These are phyloP conservation scores for Chamaenerion angustifolium DNA, from an alignment of 345 rosid species.

Conservation along the genomic window DNA sequence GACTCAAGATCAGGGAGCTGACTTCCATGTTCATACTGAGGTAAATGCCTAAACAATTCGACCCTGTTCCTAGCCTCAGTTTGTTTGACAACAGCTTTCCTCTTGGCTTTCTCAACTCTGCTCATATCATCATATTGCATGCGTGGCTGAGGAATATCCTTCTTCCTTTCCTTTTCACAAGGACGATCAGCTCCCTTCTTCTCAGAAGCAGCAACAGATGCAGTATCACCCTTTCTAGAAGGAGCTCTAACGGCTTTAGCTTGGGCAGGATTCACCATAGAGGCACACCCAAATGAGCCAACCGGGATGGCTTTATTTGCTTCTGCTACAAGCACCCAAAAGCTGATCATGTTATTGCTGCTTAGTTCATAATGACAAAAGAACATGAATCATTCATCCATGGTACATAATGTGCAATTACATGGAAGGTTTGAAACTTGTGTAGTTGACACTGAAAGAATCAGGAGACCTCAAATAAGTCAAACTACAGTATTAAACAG, in stretches of 20 bases:
- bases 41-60: slow-evolving; percentile 92
- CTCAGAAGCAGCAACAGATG: slow-evolving; percentile 41
- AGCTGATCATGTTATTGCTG: neutral
- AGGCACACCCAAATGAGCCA: neutral
- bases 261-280: slow-evolving; percentile 5
- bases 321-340: neutral
- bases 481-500: no score
- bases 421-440: no score
- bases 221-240: slow-evolving; percentile 45
- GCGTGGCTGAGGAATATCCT: slow-evolving; percentile 90
- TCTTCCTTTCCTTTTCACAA: slow-evolving; percentile 78
- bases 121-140: slow-evolving; percentile 88
- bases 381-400: neutral
- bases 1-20: slow-evolving; percentile 78
- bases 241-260: slow-evolving; percentile 40
- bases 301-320: neutral
- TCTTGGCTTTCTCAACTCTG: slow-evolving; percentile 87
- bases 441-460: no score
- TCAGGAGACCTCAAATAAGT: no score
- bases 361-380: neutral
- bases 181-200: slow-evolving; percentile 61
- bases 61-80: slow-evolving; percentile 84
- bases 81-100: slow-evolving; percentile 75
- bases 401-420: neutral
- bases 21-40: slow-evolving; percentile 89